Evolutionary conservation across 1,284 basidiomycete species (phyloP).

Genomic region (Moniliophthora roreri): DNA sequence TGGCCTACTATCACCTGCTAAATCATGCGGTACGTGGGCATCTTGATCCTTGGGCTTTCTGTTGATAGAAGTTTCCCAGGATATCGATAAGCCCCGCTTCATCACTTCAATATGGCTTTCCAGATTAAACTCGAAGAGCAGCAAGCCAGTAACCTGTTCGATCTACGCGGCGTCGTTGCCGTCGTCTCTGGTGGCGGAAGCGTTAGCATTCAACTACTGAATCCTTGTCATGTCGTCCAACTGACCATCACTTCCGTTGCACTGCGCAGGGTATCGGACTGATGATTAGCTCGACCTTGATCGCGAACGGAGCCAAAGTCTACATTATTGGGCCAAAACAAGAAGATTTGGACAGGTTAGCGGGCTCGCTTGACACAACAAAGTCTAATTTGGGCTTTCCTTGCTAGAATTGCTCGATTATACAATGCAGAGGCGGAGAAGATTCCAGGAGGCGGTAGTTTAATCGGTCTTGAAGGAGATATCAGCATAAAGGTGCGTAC

Average conservation of each 20-base stretch:
- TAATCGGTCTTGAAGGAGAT: slow-evolving; percentile 45
- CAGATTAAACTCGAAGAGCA: slow-evolving; percentile 9
- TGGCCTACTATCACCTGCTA: no score
- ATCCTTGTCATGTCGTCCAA: not conserved
- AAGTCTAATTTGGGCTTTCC: not conserved
- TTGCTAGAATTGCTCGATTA: slow-evolving; percentile 32
- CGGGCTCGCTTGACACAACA: not conserved
- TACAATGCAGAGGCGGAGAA: slow-evolving; percentile 41
- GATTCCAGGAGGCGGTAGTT: slow-evolving; percentile 30
- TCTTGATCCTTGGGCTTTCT: no score
- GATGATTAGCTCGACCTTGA: slow-evolving; percentile 45
- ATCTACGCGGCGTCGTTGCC: slow-evolving; percentile 44
- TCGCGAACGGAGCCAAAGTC: slow-evolving; percentile 51
- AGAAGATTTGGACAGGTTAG: slow-evolving; percentile 38
- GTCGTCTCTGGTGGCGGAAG: slow-evolving; percentile 51
- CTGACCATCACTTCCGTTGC: not conserved
- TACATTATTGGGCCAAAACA: slow-evolving; percentile 49
- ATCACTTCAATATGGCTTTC: not conserved
- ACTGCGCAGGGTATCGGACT: slow-evolving; percentile 43
- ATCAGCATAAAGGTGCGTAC: slow-evolving; percentile 41
- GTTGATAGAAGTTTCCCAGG: no score
- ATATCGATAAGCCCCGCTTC: no score
- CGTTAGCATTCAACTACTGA: slow-evolving; percentile 26
- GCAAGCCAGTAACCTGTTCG: slow-evolving; percentile 40
- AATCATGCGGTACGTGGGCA: no score